Percentiles rank a stretch among this genome's conserved stretches.
These are phyloP conservation scores for Aristolochia fimbriata DNA, from an alignment of 164 flowering plant genomes.

Conservation along the genomic window DNA sequence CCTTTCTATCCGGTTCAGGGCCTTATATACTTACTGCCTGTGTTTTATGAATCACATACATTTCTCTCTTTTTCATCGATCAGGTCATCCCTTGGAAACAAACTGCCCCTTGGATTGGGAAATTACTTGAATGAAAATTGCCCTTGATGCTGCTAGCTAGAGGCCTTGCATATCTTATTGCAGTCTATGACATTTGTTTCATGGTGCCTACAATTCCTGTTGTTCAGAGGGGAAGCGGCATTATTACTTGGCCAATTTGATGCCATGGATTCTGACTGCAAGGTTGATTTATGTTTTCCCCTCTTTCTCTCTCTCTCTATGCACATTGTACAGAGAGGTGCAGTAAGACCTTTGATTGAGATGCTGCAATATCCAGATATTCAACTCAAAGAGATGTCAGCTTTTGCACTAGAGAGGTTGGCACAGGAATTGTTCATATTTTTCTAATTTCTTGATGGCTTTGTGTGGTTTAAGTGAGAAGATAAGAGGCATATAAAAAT, in stretches of 20 bases:
- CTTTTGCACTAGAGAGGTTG: conserved; percentile 95
- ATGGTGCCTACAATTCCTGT: conserved; percentile 56
- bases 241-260: conserved; percentile 91
- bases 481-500: too few species aligned
- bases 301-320: conserved; percentile 15
- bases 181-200: conserved; percentile 2
- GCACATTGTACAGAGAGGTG: conserved; percentile 98
- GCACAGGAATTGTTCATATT: conserved; percentile 68
- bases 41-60: too few species aligned
- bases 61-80: too few species aligned
- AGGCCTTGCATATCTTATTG: neutral
- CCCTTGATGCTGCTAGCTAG: too few species aligned
- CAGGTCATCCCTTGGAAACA: too few species aligned
- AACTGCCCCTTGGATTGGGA: too few species aligned
- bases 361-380: conserved; percentile 90
- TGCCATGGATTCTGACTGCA: conserved; percentile 91
- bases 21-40: too few species aligned
- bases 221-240: conserved; percentile 94
- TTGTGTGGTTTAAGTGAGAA: neutral
- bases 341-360: conserved; percentile 87
- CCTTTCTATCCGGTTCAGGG: too few species aligned
- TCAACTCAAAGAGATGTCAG: conserved; percentile 92
- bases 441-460: neutral
- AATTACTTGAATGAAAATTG: too few species aligned
- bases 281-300: conserved; percentile 30